These are phyloP conservation scores for Centrapalus pauciflorus DNA, from an alignment of 129 eudicot species.

Conservation along the genomic window DNA sequence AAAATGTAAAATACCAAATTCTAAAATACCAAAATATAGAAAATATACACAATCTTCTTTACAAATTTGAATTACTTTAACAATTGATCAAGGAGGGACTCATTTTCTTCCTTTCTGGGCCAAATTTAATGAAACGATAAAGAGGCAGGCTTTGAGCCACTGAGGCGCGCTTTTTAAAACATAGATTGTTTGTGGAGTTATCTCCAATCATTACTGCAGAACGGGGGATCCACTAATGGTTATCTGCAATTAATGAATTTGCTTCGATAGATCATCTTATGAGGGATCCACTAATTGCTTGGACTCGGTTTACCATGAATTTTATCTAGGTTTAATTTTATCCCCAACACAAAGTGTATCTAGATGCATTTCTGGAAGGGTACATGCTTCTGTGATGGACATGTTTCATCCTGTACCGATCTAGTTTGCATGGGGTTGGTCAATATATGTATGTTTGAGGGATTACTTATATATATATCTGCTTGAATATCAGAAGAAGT, in stretches of 20 bases:
- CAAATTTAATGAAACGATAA: too few species aligned
- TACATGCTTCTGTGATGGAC: neutral
- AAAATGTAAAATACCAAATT: too few species aligned
- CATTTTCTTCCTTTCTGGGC: too few species aligned
- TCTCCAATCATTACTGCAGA: too few species aligned
- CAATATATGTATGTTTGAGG: neutral
- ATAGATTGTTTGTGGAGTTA: too few species aligned
- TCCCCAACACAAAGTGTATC: neutral
- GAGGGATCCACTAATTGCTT: neutral
- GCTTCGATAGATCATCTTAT: conserved; percentile 1
- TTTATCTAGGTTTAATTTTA: neutral
- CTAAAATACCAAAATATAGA: too few species aligned
- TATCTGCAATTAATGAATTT: conserved; percentile 3
- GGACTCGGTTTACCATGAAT: neutral
- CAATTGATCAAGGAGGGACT: too few species aligned
- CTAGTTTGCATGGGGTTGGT: neutral
- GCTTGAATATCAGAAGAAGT: conserved; percentile 9
- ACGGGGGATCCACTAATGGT: too few species aligned
- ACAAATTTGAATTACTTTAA: too few species aligned
- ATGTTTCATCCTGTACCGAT: neutral
- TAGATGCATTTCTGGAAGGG: neutral
- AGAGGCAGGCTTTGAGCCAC: too few species aligned
- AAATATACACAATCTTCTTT: too few species aligned
- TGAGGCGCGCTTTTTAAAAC: too few species aligned
- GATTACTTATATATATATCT: neutral